A percentile compares a stretch with the other conserved stretches of the same genome.
Conservation (phyloP, 164 flowering plant genomes). For the Aristolochia contorta region DNA sequence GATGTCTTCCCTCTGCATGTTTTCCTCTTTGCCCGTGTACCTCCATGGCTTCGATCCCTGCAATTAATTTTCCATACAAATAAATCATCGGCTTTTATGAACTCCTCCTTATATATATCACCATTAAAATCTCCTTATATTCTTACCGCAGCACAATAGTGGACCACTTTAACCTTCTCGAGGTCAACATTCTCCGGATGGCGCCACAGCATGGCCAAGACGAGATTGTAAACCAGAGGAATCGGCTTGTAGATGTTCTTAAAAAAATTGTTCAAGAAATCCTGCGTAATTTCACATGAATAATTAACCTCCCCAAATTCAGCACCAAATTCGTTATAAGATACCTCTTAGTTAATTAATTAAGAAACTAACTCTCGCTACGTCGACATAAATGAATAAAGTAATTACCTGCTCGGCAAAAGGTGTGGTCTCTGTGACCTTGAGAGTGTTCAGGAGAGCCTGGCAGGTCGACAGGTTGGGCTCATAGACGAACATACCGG, state of each 20-base stretch:
- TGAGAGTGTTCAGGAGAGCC: constrained; percentile 33
- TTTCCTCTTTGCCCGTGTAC: constrained; percentile 68
- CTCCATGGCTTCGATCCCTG: constrained; percentile 87
- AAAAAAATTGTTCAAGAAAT: constrained; percentile 57
- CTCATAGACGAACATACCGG: constrained; percentile 63
- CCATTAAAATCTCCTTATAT: too few relatives aligned
- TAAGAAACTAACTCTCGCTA: too few relatives aligned
- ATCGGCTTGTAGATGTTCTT: constrained; percentile 44
- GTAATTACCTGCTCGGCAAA: constrained; percentile 67
- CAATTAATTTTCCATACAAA: not conserved
- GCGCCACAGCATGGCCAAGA: constrained; percentile 51
- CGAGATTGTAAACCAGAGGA: constrained; percentile 39
- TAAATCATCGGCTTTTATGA: too few relatives aligned
- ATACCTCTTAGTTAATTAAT: too few relatives aligned
- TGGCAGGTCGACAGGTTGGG: constrained; percentile 41
- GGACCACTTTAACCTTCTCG: constrained; percentile 43
- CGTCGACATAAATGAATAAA: too few relatives aligned
- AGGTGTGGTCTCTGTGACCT: constrained; percentile 39
- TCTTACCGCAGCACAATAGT: constrained; percentile 58
- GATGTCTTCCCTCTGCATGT: constrained; percentile 73
- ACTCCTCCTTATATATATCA: too few relatives aligned
- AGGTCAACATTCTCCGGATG: constrained; percentile 44
- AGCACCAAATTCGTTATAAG: too few relatives aligned
- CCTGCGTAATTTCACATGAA: constrained; percentile 37
- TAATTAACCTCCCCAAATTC: too few relatives aligned